These are phyloP conservation scores for Scheffersomyces spartinae DNA, from an alignment of 805 yeast genomes.

Conservation along the genomic window DNA sequence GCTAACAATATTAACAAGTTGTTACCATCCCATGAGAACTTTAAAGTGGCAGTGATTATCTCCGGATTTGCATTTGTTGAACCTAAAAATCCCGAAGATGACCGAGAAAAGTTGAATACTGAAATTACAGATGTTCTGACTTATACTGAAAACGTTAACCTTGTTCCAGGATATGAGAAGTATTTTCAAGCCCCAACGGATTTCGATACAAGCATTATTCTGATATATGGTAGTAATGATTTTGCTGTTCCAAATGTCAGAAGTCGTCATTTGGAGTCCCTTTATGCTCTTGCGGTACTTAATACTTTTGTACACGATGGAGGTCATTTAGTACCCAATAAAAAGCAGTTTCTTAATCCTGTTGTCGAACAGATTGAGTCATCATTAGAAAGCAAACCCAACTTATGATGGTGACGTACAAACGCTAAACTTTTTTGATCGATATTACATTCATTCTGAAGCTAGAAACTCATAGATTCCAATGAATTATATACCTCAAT, in stretches of 20 bases:
- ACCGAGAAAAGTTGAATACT: conserved; percentile 8
- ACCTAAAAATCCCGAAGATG: conserved; percentile 8
- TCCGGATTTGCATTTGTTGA: conserved; percentile 26
- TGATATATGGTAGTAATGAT: conserved; percentile 21
- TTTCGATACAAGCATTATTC: conserved; percentile 13
- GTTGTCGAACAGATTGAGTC: conserved; percentile 9
- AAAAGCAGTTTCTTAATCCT: conserved; percentile 10
- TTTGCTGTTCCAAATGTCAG: conserved; percentile 21
- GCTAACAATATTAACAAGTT: conserved; percentile 12
- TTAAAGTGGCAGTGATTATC: conserved; percentile 17
- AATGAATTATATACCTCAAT: no score
- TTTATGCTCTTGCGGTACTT: conserved; percentile 7
- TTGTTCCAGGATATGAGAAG: conserved; percentile 9
- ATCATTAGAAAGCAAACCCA: conserved; percentile 6
- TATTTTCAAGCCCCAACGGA: conserved; percentile 10
- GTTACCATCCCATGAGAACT: conserved; percentile 13
- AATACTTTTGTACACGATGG: conserved; percentile 20
- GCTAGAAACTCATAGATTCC: no score
- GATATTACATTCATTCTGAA: no score
- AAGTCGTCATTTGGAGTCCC: conserved; percentile 11
- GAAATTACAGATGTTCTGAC: conserved; percentile 13
- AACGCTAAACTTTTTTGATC: no score
- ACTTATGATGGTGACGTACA: no score
- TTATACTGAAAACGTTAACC: conserved; percentile 9
- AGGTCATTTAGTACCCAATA: conserved; percentile 25